Evolutionary conservation across 495 filamentous ascomycete genomes (phyloP).

Genomic region (Lasiosphaeria ovina): DNA sequence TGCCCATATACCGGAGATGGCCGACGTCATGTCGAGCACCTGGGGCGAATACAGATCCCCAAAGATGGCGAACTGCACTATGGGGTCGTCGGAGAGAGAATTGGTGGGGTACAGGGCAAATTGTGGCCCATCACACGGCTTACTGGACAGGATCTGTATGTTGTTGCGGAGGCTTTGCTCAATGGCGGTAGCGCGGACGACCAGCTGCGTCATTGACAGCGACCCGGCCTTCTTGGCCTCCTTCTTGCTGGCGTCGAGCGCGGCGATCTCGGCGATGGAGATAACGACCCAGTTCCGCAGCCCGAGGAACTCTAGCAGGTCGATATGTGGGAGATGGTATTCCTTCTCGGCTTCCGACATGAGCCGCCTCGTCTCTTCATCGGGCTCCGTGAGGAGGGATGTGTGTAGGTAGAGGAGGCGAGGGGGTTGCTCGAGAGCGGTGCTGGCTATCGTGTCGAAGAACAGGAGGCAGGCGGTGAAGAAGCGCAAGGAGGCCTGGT

Average conservation of each 20-base stretch:
- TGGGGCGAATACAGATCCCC: slow-evolving; percentile 1
- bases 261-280: slow-evolving; percentile 46
- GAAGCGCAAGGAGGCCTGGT: slow-evolving; percentile 54
- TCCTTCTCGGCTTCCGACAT: slow-evolving; percentile 20
- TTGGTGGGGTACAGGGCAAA: neutral
- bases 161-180: slow-evolving; percentile 33
- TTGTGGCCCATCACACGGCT: neutral
- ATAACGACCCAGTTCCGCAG: slow-evolving; percentile 49
- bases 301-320: slow-evolving; percentile 43
- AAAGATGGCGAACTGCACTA: slow-evolving; percentile 12
- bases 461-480: slow-evolving; percentile 48
- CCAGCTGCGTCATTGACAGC: slow-evolving; percentile 47
- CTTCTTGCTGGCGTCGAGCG: slow-evolving; percentile 53
- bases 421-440: slow-evolving; percentile 39
- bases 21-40: slow-evolving; percentile 3
- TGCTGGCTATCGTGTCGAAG: slow-evolving; percentile 52
- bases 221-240: slow-evolving; percentile 37
- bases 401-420: slow-evolving; percentile 41
- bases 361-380: slow-evolving; percentile 15
- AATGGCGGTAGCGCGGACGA: slow-evolving; percentile 40
- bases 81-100: slow-evolving; percentile 1
- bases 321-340: slow-evolving; percentile 28
- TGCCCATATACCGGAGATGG: slow-evolving; percentile 43
- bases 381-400: slow-evolving; percentile 29
- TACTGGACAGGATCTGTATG: slow-evolving; percentile 18